Conservation (phyloP, 2,329 filamentous ascomycete genomes). For the Neobulgaria alba region DNA sequence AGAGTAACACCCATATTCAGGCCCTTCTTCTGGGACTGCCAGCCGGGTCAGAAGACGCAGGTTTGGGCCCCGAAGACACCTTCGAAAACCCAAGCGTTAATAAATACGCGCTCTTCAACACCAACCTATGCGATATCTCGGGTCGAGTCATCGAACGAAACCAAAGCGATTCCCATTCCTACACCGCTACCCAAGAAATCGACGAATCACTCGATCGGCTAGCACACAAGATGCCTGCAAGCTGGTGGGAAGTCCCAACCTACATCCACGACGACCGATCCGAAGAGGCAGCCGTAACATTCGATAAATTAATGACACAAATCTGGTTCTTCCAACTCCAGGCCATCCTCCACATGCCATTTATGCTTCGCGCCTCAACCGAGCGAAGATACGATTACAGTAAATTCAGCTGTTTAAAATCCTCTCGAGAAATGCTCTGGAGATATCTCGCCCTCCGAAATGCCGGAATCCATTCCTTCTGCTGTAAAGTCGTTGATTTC, state of each 20-base stretch:
- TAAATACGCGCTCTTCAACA: slow-evolving; percentile 16
- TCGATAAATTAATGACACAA: slow-evolving; percentile 23
- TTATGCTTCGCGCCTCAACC: slow-evolving; percentile 26
- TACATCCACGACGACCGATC: slow-evolving; percentile 9
- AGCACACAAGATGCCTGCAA: slow-evolving; percentile 20
- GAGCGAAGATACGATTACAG: slow-evolving; percentile 27
- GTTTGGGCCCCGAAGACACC: slow-evolving; percentile 17
- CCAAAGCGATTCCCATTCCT: slow-evolving; percentile 18
- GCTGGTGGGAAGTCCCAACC: slow-evolving; percentile 24
- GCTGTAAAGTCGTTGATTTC: slow-evolving; percentile 27
- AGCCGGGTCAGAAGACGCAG: slow-evolving; percentile 13
- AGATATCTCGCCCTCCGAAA: slow-evolving; percentile 21
- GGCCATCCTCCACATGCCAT: slow-evolving; percentile 24
- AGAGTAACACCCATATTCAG: slow-evolving; percentile 2
- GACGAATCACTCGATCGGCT: slow-evolving; percentile 24
- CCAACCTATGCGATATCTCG: slow-evolving; percentile 19
- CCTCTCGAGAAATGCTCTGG: slow-evolving; percentile 23
- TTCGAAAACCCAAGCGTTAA: slow-evolving; percentile 21
- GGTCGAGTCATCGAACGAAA: slow-evolving; percentile 25
- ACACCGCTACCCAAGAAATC: slow-evolving; percentile 26
- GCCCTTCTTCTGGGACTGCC: slow-evolving; percentile 24
- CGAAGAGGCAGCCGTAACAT: slow-evolving; percentile 6
- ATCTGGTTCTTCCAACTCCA: slow-evolving; percentile 26
- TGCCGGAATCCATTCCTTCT: slow-evolving; percentile 16
- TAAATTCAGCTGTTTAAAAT: slow-evolving; percentile 25